Evolutionary conservation across 2,329 filamentous ascomycete genomes (phyloP), one percentile per base, ranked within the genome.

Genomic region (Periconia sp.): DNA sequence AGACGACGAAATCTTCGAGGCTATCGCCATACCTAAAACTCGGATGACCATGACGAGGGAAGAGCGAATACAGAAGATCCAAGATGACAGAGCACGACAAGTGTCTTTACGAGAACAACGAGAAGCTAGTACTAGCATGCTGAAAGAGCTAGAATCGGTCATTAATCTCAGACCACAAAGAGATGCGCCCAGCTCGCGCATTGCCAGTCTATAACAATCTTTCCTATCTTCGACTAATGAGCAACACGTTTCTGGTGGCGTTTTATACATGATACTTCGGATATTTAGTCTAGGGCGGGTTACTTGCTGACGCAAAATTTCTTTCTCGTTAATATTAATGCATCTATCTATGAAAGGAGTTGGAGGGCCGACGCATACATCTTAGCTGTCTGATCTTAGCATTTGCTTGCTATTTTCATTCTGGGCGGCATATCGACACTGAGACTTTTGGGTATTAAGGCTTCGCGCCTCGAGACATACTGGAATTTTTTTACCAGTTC

Each of bases 141-240:
- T 99, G 51, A 85, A 87, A 51, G 94, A 99, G 72, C 78, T 99
- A 45, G 90, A 96, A 74, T 92, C 89, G 50, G 84, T 99, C 47
- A 95, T 97, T 29, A 67, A 63, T 38, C 45, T 70, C 15, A 40
- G 68, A 23, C 65, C 66, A 18, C 57, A 61, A 29, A 43, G 65
- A 11, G 54, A 50, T 9, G 51, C 50, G 6, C 57, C 64, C 3
- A 54, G 58, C 5, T 57, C 47, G 15, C 57, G 65, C 45, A 54
- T 66, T 23, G 67, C 65, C 46, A 69, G 66, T 48, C 50, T 69
- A 28, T 69, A 36, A 68, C 37, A 28, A 43, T 40, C 34, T 41
- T 32, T 50, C 42, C 32, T 38, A 51, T 43, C 28, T 42, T 17
- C 15, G 24, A 43, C 49, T 59, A 50, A 59, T 53, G 56, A 52